Evolutionary conservation across 148 eudicot species (phyloP).

Genomic region (Linanthus parryae): DNA sequence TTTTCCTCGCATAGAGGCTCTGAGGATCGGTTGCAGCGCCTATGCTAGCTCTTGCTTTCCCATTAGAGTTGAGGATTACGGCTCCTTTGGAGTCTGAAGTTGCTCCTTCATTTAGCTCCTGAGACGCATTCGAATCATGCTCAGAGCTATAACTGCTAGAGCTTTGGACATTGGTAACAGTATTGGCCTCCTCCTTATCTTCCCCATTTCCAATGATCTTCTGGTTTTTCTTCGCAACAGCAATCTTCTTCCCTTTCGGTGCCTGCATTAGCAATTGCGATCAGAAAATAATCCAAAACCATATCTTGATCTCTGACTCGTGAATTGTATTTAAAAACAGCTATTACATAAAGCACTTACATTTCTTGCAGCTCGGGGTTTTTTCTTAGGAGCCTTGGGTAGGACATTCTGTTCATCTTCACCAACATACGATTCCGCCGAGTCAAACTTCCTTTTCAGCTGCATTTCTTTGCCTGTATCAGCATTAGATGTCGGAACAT

Average conservation of each 20-base stretch:
- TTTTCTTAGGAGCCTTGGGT: slow-evolving; percentile 34
- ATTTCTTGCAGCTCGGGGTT: slow-evolving; percentile 29
- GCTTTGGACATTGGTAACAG: slow-evolving; percentile 5
- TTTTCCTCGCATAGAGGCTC: slow-evolving; percentile 58
- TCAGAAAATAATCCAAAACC: no score
- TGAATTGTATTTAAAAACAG: background rate
- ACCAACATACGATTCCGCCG: background rate
- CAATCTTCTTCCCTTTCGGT: slow-evolving; percentile 14
- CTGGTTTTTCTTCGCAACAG: slow-evolving; percentile 13
- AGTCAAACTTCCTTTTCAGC: slow-evolving; percentile 36
- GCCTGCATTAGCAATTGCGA: slow-evolving; percentile 6
- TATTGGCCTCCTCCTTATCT: slow-evolving; percentile 14
- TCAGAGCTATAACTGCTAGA: slow-evolving; percentile 29
- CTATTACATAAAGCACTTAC: slow-evolving; percentile 28
- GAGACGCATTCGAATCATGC: slow-evolving; percentile 37
- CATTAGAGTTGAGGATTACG: slow-evolving; percentile 13
- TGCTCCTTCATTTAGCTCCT: slow-evolving; percentile 13
- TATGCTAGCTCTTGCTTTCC: slow-evolving; percentile 45
- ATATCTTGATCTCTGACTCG: background rate
- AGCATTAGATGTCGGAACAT: background rate
- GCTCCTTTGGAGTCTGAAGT: slow-evolving; percentile 16
- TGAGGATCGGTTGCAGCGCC: slow-evolving; percentile 60
- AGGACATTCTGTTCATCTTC: slow-evolving; percentile 6
- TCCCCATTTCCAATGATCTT: background rate
- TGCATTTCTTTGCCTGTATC: slow-evolving; percentile 15